Conservation (phyloP, 192 early-diverging fungal species). For the Entrophospora sp. region DNA sequence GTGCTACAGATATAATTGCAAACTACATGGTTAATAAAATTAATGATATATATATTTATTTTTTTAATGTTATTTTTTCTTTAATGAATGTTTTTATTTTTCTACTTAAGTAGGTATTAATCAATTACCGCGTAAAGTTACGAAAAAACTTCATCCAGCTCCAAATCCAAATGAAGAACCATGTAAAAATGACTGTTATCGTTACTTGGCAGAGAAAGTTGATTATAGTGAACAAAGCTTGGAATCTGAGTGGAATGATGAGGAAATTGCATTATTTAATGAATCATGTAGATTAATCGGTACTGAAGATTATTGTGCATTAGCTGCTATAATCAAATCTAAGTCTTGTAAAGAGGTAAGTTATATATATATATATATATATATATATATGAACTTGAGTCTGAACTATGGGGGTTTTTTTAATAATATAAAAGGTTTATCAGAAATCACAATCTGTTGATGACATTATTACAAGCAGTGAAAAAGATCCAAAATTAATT, state of each 20-base stretch:
- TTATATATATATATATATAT: neutral
- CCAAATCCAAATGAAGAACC: neutral
- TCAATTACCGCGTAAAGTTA: neutral
- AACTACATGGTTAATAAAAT: slow-evolving; percentile 15
- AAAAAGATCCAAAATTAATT: neutral
- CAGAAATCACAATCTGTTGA: neutral
- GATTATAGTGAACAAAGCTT: neutral
- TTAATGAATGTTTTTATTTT: neutral
- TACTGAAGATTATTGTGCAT: slow-evolving; percentile 10
- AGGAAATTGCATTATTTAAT: slow-evolving; percentile 13
- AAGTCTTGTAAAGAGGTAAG: slow-evolving; percentile 19
- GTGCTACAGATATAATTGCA: slow-evolving; percentile 18
- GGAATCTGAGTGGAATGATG: neutral
- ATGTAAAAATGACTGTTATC: neutral
- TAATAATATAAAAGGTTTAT: slow-evolving; percentile 13
- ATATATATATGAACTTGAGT: neutral
- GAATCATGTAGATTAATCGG: neutral
- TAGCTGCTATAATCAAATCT: slow-evolving; percentile 2
- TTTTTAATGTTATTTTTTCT: neutral
- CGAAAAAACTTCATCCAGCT: slow-evolving; percentile 13
- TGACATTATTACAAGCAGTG: neutral
- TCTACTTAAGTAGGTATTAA: neutral
- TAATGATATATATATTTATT: neutral
- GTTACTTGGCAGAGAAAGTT: neutral
- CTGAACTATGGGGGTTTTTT: neutral